Base-by-base conservation (phyloP, 306 rosid species). In the Trifolium pratense region DNA sequence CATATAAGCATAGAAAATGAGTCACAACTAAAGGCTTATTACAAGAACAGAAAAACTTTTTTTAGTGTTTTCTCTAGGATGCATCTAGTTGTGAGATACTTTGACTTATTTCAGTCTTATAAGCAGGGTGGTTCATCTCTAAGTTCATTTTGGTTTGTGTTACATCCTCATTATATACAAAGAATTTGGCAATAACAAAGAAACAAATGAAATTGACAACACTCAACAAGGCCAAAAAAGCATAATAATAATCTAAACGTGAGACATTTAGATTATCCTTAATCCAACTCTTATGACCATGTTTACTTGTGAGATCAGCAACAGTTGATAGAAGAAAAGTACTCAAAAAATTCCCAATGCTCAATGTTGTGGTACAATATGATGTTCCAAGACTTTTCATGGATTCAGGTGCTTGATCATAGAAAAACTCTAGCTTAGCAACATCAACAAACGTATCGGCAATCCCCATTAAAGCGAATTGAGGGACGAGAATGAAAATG, bases 401-500 rank as follows among this genome's bases (percentile, higher is more conserved):
- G 65, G 20, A 15, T 59, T 59, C 65, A 13, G 65, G 65, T 14
- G 65, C 65, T 59, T 59, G 65, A 59, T 59, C 40, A 7, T 59
- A 59, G 16, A 59, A 59, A 9, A 59, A 29, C 17, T 59, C 65
- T 31, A 59, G 20, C 40, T 59, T 59, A 15, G 40, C 65, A 59
- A 59, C 16, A 14, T 59, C 65, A 0, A 59, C 40, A 59, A 59
- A 59, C 6, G 39, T 14, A 31, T 59, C 65, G 0, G 65, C 39
- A 1, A 59, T 59, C 4, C 65, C 65, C 12, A 10, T 26, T 6
- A 59, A 29, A 6, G 65, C 65, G 3, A 26, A 59, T 29, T 59
- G 65, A 14, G 65, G 62, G 62, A 56, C 62, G n/a, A 90, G 88
- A 55, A 92, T 71, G 80, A 92, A 90, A 68, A 92, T 87, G 9